These are phyloP conservation scores for Dactylonectria estremocensis DNA, from an alignment of 2,329 filamentous ascomycete genomes.

Conservation along the genomic window DNA sequence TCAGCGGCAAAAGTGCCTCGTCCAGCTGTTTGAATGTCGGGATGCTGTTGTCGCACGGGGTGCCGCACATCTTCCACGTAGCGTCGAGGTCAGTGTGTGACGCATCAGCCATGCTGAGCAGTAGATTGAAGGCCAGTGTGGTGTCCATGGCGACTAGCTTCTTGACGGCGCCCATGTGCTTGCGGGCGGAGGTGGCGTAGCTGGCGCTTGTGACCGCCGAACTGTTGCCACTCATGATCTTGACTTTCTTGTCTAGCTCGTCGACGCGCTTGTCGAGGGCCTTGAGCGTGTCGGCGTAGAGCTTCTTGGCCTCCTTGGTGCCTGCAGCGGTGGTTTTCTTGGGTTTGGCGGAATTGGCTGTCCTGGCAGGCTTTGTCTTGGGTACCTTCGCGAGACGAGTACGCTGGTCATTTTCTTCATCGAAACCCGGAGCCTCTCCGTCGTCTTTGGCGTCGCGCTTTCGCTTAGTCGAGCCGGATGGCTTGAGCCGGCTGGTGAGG, in stretches of 20 bases:
- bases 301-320: conserved; percentile 3
- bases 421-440: background rate
- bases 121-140: conserved; percentile 6
- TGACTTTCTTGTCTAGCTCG: conserved; percentile 7
- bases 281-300: conserved; percentile 9
- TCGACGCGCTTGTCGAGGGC: conserved; percentile 9
- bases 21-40: conserved; percentile 9
- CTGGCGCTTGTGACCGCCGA: conserved; percentile 3
- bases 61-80: conserved; percentile 7
- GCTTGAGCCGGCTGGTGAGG: conserved; percentile 2
- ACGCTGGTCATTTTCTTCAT: conserved; percentile 5
- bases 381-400: background rate
- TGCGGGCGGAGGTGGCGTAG: background rate
- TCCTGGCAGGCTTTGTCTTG: too few relatives aligned
- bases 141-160: conserved; percentile 1
- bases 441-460: conserved; percentile 1
- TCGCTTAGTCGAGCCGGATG: background rate
- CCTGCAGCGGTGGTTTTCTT: conserved; percentile 1
- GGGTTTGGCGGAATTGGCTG: background rate
- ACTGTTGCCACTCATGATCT: conserved; percentile 2
- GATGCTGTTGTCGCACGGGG: background rate
- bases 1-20: conserved; percentile 3
- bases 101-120: conserved; percentile 11
- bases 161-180: conserved; percentile 11
- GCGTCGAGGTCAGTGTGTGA: conserved; percentile 10